These are phyloP conservation scores for Aegilops umbellulata DNA, from an alignment of 176 grass and related monocot species.

Conservation along the genomic window DNA sequence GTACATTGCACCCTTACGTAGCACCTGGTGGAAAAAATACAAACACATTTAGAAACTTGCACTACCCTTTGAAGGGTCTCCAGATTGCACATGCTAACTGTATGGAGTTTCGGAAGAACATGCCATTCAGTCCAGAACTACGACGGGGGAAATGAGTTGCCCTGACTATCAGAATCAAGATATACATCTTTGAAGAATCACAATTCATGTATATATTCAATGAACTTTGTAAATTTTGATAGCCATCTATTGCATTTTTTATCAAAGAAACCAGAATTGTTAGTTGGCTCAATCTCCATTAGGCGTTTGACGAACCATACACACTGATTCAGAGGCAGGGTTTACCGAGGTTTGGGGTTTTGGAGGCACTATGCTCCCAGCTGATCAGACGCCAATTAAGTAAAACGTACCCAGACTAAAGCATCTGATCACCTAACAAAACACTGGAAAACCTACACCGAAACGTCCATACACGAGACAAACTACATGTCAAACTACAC, in stretches of 20 bases:
- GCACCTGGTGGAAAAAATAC: conserved; percentile 62
- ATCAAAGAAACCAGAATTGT: not conserved
- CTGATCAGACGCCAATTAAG: too few species aligned
- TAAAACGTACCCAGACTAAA: too few species aligned
- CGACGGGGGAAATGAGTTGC: not conserved
- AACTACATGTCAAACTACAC: not conserved
- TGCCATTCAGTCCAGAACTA: not conserved
- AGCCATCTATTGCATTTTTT: not conserved
- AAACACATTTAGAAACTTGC: conserved; percentile 22
- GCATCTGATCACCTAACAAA: too few species aligned
- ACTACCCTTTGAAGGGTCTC: conserved; percentile 2
- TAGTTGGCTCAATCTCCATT: not conserved
- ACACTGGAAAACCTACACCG: not conserved
- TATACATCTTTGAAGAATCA: conserved; percentile 10
- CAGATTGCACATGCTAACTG: conserved; percentile 7
- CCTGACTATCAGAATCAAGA: not conserved
- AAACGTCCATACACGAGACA: not conserved
- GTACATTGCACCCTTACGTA: conserved; percentile 48
- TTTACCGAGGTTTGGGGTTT: not conserved
- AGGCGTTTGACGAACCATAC: not conserved
- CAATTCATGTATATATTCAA: not conserved
- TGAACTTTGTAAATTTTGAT: not conserved
- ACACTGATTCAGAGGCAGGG: not conserved
- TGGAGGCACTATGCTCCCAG: not conserved
- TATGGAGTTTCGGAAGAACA: not conserved